Evolutionary conservation across 2,329 filamentous ascomycete genomes (phyloP).

Genomic region (Hirsutella thompsonii): DNA sequence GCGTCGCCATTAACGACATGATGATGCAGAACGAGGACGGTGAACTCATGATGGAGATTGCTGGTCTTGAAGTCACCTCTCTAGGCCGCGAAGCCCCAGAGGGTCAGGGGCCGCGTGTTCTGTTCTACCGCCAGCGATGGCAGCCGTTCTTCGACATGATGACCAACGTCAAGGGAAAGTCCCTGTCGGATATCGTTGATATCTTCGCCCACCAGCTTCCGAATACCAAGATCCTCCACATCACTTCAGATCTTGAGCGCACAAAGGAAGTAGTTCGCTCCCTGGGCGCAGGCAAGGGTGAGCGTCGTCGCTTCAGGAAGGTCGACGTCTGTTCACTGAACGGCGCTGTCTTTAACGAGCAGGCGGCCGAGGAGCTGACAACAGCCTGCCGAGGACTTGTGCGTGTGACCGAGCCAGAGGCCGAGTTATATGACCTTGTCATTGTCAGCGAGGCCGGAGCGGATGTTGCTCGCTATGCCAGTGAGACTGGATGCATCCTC

Average conservation of each 20-base stretch:
- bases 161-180: constrained; percentile 5
- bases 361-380: constrained; percentile 4
- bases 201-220: constrained; percentile 13
- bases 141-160: constrained; percentile 12
- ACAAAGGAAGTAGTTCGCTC: constrained; percentile 5
- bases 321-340: constrained; percentile 9
- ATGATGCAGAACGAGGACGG: constrained; percentile 9
- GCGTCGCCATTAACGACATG: constrained; percentile 12
- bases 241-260: constrained; percentile 7
- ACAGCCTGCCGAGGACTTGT: constrained; percentile 5
- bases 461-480: constrained; percentile 7
- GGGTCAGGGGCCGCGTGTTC: constrained; percentile 8
- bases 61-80: constrained; percentile 10
- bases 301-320: constrained; percentile 9
- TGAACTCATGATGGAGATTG: constrained; percentile 11
- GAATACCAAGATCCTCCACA: constrained; percentile 10
- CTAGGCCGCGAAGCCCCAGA: constrained; percentile 9
- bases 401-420: constrained; percentile 5
- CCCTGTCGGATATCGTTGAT: constrained; percentile 8
- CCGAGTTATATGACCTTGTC: constrained; percentile 9
- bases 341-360: constrained; percentile 4
- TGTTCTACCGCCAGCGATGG: constrained; percentile 12
- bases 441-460: constrained; percentile 9
- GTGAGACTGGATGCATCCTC: constrained; percentile 36
- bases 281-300: constrained; percentile 7